phyloP scores from a whole-genome alignment of 371 early-diverging fungal genomes.

The Circinella minor region DNA sequence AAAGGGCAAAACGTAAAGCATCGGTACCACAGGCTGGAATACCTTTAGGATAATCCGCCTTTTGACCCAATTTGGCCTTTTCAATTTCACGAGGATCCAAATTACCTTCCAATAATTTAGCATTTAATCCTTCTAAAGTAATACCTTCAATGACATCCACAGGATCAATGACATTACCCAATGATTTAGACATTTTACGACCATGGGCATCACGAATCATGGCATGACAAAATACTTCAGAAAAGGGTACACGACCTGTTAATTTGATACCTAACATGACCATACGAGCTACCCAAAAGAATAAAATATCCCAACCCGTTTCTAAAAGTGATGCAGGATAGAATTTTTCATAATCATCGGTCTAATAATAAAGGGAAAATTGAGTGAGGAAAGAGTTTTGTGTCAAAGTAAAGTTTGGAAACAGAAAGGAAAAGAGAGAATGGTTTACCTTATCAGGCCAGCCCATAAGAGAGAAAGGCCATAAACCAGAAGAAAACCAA shows the following conservation, averaged over 20 bases:
- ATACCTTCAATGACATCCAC: conserved; percentile 98
- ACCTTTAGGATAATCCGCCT: conserved; percentile 96
- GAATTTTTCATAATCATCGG: conserved; percentile 84
- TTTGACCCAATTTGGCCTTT: conserved; percentile 88
- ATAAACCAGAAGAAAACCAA: conserved; percentile 99
- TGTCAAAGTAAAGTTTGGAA: too few relatives aligned
- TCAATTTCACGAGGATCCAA: conserved; percentile 93
- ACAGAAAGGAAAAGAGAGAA: too few relatives aligned
- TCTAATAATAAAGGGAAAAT: conserved; percentile 39
- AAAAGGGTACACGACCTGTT: conserved; percentile 96
- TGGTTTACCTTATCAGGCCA: conserved; percentile 83
- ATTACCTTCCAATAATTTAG: conserved; percentile 85
- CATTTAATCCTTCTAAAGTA: conserved; percentile 76
- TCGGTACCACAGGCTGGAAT: conserved; percentile 99
- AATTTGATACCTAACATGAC: conserved; percentile 98
- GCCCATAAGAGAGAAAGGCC: conserved; percentile 98
- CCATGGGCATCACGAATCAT: conserved; percentile 99
- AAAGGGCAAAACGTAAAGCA: conserved; percentile 97
- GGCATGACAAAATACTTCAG: conserved; percentile 96
- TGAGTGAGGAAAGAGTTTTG: too few relatives aligned
- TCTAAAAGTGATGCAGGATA: conserved; percentile 97
- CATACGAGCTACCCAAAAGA: conserved; percentile 99
- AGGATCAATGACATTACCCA: conserved; percentile 99
- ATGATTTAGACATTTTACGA: conserved; percentile 98
- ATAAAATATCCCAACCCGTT: conserved; percentile 99